Conservation (phyloP, 2,329 filamentous ascomycete species). For the Sarocladium brachiariae region DNA sequence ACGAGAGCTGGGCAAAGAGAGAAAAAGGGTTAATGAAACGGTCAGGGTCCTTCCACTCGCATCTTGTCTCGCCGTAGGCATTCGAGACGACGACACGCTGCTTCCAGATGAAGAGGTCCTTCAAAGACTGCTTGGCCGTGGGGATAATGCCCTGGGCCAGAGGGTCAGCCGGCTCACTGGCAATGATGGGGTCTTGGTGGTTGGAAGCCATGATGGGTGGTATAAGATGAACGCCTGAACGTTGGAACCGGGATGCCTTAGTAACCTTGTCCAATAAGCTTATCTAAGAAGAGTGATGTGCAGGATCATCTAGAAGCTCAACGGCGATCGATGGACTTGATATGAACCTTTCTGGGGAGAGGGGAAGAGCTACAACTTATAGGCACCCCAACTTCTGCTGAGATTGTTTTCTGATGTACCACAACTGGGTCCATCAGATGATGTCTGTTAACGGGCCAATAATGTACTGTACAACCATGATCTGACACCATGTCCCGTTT, state of each 20-base stretch:
- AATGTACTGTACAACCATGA: background rate
- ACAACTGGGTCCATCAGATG: background rate
- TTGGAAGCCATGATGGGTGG: constrained; percentile 1
- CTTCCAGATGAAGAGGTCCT: constrained; percentile 66
- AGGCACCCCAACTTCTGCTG: background rate
- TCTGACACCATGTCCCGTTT: too few relatives aligned
- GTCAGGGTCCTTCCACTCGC: constrained; percentile 62
- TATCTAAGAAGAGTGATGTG: background rate
- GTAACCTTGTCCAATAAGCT: background rate
- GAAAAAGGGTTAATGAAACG: constrained; percentile 64
- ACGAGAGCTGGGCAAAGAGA: constrained; percentile 56
- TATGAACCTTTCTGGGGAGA: too few relatives aligned
- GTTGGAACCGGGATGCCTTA: too few relatives aligned
- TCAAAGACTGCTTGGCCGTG: constrained; percentile 56
- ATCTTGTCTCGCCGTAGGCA: constrained; percentile 55
- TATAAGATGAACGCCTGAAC: background rate
- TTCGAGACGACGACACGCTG: constrained; percentile 63
- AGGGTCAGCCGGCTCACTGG: constrained; percentile 52
- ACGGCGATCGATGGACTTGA: background rate
- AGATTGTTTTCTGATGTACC: background rate
- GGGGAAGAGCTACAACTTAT: too few relatives aligned
- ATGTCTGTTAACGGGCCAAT: background rate
- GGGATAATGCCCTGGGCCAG: constrained; percentile 58
- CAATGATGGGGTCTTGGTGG: background rate
- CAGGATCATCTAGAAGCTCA: too few relatives aligned